Evolutionary conservation across 805 yeast species (phyloP), one percentile per base, ranked within the genome.

Genomic region (Myxozyma neglecta): DNA sequence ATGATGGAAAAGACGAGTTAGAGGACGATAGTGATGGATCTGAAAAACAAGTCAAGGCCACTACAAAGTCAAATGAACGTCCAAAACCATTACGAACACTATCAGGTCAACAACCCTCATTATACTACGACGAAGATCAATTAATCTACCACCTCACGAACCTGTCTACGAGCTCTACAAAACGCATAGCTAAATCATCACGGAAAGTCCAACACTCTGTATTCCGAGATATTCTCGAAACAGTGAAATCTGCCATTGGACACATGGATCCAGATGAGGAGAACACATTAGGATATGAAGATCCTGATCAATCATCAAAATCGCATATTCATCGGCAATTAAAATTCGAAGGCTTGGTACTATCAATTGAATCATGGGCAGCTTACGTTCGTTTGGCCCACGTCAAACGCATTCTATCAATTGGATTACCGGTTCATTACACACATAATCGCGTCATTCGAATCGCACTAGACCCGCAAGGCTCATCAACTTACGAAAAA

Each of bases 381-480:
- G 60, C 56, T 14, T 59, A 55, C 37, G 57, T 63, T 34, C 59
- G 70, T 9, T 44, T 68, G 44, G 45, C 61, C n/a, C 66, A 56
- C 13, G 44, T 68, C 43, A 59, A 70, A 20, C 48, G 57, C 9
- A 44, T 68, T 6, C 32, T 68, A 24, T 53, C 67, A 1, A 63
- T 66, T 42, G 70, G 70, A 13, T 58, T 68, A n/a, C 69, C 68
- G 5, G 57, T 54, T n/a, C 70, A 68, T 45, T 68, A 66, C 62
- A 52, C 61, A 8, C 58, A 53, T 36, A 68, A 68, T 53, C 55
- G 61, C 11, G 59, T 51, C 11, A 55, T 68, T 42, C 53, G 70
- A 9, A 39, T 37, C 7, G 55, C 58, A 5, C 47, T 64, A 7
- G 68, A 60, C 37, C 61, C 58, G 2, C 50, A 45, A 24, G 58